Evolutionary conservation across 352 stramenopile species (phyloP).

Genomic region (Pythium rishiriense): DNA sequence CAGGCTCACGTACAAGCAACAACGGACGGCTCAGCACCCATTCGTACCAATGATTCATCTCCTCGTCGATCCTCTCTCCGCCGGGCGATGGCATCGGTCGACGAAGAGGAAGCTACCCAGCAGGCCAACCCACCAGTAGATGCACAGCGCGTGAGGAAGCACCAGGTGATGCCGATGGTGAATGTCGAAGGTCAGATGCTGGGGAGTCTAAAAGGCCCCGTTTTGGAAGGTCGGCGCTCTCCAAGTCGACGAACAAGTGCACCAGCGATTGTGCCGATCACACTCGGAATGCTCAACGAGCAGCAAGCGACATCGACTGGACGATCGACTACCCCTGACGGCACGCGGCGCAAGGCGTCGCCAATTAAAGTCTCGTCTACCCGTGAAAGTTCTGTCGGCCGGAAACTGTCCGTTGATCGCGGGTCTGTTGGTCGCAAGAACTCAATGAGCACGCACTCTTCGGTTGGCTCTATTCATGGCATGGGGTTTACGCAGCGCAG

Average conservation of each 20-base stretch:
- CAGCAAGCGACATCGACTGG: neutral
- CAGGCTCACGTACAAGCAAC: neutral
- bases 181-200: slow-evolving; percentile 15
- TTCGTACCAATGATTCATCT: neutral
- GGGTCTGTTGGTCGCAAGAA: slow-evolving; percentile 18
- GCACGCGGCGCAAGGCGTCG: neutral
- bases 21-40: neutral
- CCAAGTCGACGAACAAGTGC: slow-evolving; percentile 12
- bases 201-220: neutral
- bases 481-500: neutral
- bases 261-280: slow-evolving; percentile 8
- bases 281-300: slow-evolving; percentile 9
- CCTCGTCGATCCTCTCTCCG: neutral
- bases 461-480: slow-evolving; percentile 7
- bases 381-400: slow-evolving; percentile 4
- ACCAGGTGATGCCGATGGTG: slow-evolving; percentile 22
- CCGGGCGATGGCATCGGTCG: slow-evolving; percentile 5
- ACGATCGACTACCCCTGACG: neutral
- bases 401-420: slow-evolving; percentile 8
- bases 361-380: neutral
- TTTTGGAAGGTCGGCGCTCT: slow-evolving; percentile 2
- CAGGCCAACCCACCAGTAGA: neutral
- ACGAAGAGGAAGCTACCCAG: slow-evolving; percentile 8
- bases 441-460: slow-evolving; percentile 22
- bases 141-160: slow-evolving; percentile 6